phyloP scores from a whole-genome alignment of 352 stramenopile species.

The Globisporangium radiosum region DNA sequence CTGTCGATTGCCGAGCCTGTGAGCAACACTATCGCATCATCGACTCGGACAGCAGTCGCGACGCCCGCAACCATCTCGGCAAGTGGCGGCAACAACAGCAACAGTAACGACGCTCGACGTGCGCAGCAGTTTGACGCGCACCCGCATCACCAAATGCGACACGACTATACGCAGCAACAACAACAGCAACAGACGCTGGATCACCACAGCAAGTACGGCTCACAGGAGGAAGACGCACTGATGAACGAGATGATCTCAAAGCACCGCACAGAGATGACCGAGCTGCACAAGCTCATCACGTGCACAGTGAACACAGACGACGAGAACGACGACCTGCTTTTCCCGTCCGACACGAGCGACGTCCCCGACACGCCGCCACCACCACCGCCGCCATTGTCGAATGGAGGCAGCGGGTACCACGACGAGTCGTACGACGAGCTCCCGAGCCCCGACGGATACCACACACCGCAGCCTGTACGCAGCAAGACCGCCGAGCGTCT shows the following conservation, averaged over 20 bases:
- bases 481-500: constrained; percentile 38
- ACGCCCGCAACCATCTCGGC: neutral
- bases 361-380: constrained; percentile 19
- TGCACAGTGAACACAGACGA: constrained; percentile 13
- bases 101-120: neutral
- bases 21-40: constrained; percentile 1
- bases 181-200: constrained; percentile 1
- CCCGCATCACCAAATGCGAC: too few relatives aligned
- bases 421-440: constrained; percentile 18
- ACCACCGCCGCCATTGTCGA: constrained; percentile 4
- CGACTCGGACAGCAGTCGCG: constrained; percentile 1
- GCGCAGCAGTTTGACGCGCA: too few relatives aligned
- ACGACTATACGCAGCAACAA: constrained; percentile 1
- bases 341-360: constrained; percentile 6
- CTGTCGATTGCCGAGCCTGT: constrained; percentile 2
- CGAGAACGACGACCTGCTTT: constrained; percentile 17
- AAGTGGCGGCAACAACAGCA: neutral
- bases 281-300: constrained; percentile 45
- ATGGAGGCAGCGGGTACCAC: constrained; percentile 5
- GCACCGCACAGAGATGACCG: constrained; percentile 38
- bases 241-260: constrained; percentile 55
- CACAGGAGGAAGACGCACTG: constrained; percentile 32
- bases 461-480: constrained; percentile 27
- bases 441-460: constrained; percentile 17
- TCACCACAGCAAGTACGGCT: constrained; percentile 6